Percentiles rank a stretch among this genome's conserved stretches.
These are phyloP conservation scores for Brachypodium distachyon DNA, from an alignment of 202 grass and related monocot species.

Conservation along the genomic window DNA sequence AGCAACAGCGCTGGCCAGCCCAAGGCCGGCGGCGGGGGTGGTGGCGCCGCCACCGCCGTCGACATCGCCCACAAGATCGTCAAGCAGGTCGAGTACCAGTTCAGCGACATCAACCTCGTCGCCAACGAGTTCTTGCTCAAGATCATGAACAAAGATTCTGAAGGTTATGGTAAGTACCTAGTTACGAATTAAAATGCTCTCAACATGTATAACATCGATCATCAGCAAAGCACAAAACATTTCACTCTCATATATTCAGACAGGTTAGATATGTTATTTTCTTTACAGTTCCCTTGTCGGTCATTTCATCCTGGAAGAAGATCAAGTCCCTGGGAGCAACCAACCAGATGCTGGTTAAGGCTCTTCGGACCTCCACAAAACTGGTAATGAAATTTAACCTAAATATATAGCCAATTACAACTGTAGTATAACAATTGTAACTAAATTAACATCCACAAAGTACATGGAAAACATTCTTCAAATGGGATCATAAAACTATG, in stretches of 20 bases:
- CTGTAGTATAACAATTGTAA: no score
- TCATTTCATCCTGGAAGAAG: slow-evolving; percentile 81
- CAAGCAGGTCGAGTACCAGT: slow-evolving; percentile 83
- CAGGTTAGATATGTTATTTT: neutral
- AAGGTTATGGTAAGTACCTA: slow-evolving; percentile 56
- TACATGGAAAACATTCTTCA: neutral
- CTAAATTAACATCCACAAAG: no score
- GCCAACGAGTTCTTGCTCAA: slow-evolving; percentile 77
- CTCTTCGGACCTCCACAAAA: slow-evolving; percentile 69
- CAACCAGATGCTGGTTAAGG: slow-evolving; percentile 68
- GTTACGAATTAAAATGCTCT: no score
- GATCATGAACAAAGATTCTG: slow-evolving; percentile 78
- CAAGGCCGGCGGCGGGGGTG: slow-evolving; percentile 11
- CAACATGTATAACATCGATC: no score
- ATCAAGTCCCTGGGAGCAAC: slow-evolving; percentile 63
- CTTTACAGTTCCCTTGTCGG: slow-evolving; percentile 51
- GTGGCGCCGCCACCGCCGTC: neutral
- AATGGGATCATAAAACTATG: neutral
- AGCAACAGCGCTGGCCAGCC: slow-evolving; percentile 23
- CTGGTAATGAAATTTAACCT: slow-evolving; percentile 27
- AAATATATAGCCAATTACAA: neutral
- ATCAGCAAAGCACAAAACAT: no score
- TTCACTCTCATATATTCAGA: no score
- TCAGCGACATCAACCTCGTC: slow-evolving; percentile 73
- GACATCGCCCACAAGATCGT: slow-evolving; percentile 64